These are phyloP conservation scores for Quercus cerris DNA, from an alignment of 306 rosid genomes.

Conservation along the genomic window DNA sequence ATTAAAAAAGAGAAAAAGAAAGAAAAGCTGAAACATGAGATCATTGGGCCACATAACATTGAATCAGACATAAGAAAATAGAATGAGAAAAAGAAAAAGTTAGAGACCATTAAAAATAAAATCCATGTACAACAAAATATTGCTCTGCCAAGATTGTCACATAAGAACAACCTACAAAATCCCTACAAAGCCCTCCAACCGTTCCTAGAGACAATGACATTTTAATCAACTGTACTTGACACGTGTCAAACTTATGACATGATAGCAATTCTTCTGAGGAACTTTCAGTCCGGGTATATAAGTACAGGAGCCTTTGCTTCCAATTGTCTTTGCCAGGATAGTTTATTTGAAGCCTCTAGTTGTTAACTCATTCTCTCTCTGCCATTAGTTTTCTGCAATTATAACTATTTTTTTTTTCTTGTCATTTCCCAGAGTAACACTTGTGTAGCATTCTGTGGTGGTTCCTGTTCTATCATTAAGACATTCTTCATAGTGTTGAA, in stretches of 20 bases:
- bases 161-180: slow-evolving; percentile 25
- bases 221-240: slow-evolving; percentile 29
- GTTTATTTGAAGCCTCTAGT: slow-evolving; percentile 16
- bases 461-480: slow-evolving; percentile 20
- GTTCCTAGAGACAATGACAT: slow-evolving; percentile 8
- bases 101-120: slow-evolving; percentile 16
- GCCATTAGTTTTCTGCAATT: slow-evolving; percentile 6
- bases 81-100: background rate
- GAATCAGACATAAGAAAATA: slow-evolving; percentile 6
- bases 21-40: background rate
- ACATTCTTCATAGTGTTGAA: slow-evolving; percentile 15
- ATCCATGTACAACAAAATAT: slow-evolving; percentile 2
- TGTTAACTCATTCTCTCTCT: slow-evolving; percentile 10
- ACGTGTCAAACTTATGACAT: slow-evolving; percentile 36
- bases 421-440: slow-evolving; percentile 20
- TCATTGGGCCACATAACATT: slow-evolving; percentile 29
- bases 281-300: slow-evolving; percentile 16
- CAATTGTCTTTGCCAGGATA: slow-evolving; percentile 23
- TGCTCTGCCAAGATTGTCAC: slow-evolving; percentile 18
- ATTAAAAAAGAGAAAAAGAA: background rate
- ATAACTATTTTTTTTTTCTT: slow-evolving; percentile 16
- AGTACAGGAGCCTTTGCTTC: slow-evolving; percentile 34
- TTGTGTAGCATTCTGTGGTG: slow-evolving; percentile 14
- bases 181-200: slow-evolving; percentile 28
- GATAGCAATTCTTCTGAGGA: slow-evolving; percentile 9